Evolutionary conservation across 805 yeast genomes (phyloP).

Genomic region (Hanseniaspora hatyaiensis): DNA sequence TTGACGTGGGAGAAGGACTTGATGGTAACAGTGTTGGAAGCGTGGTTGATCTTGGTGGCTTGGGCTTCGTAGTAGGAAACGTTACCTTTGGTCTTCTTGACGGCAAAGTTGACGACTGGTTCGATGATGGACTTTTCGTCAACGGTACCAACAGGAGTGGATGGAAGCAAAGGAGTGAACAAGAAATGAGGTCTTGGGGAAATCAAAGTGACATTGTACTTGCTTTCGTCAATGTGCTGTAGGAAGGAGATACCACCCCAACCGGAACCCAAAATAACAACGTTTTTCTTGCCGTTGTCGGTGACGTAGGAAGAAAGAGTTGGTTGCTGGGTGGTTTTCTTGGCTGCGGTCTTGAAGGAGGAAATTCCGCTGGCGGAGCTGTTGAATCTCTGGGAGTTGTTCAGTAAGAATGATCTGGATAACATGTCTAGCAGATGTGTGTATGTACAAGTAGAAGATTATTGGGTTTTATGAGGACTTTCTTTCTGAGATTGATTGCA

Average conservation of each 20-base stretch:
- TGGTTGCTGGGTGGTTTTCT: constrained; percentile 14
- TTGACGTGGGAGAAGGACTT: constrained; percentile 33
- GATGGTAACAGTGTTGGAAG: constrained; percentile 54
- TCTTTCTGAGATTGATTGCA: too few species aligned
- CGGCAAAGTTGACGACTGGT: constrained; percentile 79
- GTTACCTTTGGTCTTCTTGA: constrained; percentile 62
- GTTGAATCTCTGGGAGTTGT: constrained; percentile 12
- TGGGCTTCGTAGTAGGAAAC: constrained; percentile 81
- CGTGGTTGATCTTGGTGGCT: constrained; percentile 74
- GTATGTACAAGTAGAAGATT: too few species aligned
- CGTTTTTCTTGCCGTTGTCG: constrained; percentile 31
- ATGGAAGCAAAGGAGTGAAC: constrained; percentile 86
- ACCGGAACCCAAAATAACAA: constrained; percentile 73
- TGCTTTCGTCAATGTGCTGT: constrained; percentile 71
- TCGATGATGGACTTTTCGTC: constrained; percentile 85
- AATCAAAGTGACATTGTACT: constrained; percentile 77
- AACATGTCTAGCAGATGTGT: too few species aligned
- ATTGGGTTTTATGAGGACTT: too few species aligned
- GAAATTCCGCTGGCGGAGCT: constrained; percentile 13
- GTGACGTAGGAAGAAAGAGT: constrained; percentile 15
- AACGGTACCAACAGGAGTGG: constrained; percentile 87
- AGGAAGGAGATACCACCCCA: constrained; percentile 89
- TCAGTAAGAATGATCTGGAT: constrained; percentile 9
- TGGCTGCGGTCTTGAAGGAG: constrained; percentile 14
- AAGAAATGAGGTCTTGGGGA: constrained; percentile 90